phyloP scores from a whole-genome alignment of 176 grass and related monocot species.

The Poa pratensis region DNA sequence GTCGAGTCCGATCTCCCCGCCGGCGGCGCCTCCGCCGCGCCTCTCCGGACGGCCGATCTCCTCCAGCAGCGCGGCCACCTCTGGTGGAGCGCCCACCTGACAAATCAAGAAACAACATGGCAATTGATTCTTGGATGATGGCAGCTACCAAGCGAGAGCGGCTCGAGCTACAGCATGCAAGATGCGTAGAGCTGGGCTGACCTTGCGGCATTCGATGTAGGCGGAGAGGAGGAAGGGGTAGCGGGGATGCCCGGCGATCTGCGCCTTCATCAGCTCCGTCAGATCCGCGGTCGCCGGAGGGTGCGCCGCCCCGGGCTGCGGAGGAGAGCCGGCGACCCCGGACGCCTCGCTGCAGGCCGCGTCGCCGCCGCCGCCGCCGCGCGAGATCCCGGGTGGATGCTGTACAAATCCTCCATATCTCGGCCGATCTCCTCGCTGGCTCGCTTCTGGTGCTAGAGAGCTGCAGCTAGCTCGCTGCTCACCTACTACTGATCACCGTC shows the following conservation, averaged over 20 bases:
- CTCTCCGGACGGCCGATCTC: constrained; percentile 68
- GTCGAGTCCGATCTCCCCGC: constrained; percentile 64
- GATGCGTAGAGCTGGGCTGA: constrained; percentile 25
- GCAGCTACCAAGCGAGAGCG: neutral
- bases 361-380: constrained; percentile 45
- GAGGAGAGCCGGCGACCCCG: constrained; percentile 35
- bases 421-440: too few species aligned
- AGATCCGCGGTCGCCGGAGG: constrained; percentile 60
- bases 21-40: constrained; percentile 7
- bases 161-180: constrained; percentile 2
- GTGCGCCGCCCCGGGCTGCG: constrained; percentile 13
- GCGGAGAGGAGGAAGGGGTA: constrained; percentile 87
- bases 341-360: constrained; percentile 47
- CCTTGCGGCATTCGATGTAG: constrained; percentile 98
- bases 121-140: neutral
- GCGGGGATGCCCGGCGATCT: constrained; percentile 91
- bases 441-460: neutral
- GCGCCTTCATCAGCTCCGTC: constrained; percentile 83
- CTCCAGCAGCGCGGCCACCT: constrained; percentile 83
- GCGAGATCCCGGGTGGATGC: constrained; percentile 58
- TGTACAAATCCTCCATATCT: constrained; percentile 58
- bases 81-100: constrained; percentile 85
- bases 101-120: constrained; percentile 40
- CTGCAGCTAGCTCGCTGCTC: constrained; percentile 23
- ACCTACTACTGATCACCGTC: neutral